Base-by-base conservation (phyloP, 805 yeast species). In the Cyberlindnera saturnus region DNA sequence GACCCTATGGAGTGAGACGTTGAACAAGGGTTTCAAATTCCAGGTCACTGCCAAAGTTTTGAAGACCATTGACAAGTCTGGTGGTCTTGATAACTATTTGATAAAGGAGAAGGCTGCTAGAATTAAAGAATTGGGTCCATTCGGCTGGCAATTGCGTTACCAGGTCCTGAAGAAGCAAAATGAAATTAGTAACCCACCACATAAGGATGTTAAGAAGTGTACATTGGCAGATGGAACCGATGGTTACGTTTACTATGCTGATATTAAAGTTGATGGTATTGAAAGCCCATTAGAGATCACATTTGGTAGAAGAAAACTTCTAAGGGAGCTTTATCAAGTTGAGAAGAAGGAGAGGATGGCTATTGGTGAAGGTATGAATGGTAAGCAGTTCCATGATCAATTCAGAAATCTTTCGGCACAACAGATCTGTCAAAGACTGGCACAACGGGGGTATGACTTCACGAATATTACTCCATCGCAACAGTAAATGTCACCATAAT, bases 81-180 rank as follows among this genome's bases (percentile, higher is more conserved):
- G 99, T 48, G 99, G 99, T 5, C 71, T 93, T 44, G 99, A 93
- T 60, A 81, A 81, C 50, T 93, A 93, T 61, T 64, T 93, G 48
- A 74, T 80, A 35, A 93, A 93, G 65, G 95, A 89, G 46, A 87
- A 85, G 52, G 71, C 95, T 6, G 95, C 95, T 3, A 75, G 99
- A 67, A 72, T 87, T 51, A 93, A 93, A 69, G 96, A 93, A 61
- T 69, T 93, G 58, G 99, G 99, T 0, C 83, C 90, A 42, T 71
- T 77, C 44, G 99, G 98, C 30, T 93, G 98, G 98, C 77, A 77
- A 55, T 71, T 93, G 52, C 82, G 91, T 58, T 90, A 83, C 62
- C 76, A 79, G 44, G 80, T 93, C 14, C 62, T 91, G 57, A 65
- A 64, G 55, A 62, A 63, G 45, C 58, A 64, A 55, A 66, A 66